Conservation (phyloP, 2,329 filamentous ascomycete genomes). For the Epichloe scottii region DNA sequence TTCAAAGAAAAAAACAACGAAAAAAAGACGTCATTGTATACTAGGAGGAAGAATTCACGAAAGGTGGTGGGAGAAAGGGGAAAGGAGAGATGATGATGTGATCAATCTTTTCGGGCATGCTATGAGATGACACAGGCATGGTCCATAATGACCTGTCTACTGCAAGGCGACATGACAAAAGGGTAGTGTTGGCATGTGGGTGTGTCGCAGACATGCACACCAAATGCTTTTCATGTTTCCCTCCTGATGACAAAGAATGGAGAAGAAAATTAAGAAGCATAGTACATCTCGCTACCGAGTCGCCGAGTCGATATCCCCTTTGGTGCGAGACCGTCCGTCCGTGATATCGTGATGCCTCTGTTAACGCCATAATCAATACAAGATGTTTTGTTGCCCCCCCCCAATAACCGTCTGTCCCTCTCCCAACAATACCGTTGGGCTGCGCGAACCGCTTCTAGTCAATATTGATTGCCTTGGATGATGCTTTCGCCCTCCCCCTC, state of each 20-base stretch:
- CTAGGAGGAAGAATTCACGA: neutral
- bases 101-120: neutral
- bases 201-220: neutral
- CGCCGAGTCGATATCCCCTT: no score
- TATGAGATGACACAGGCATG: neutral
- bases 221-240: neutral
- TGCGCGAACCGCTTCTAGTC: neutral
- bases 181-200: neutral
- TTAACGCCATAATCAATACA: no score
- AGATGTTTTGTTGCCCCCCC: no score
- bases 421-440: no score
- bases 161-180: constrained; percentile 1
- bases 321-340: no score
- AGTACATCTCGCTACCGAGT: no score
- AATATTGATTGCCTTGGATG: constrained; percentile 5
- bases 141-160: neutral
- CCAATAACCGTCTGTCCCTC: no score
- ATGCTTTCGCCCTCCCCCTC: constrained; percentile 12
- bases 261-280: no score
- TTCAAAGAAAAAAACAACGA: neutral
- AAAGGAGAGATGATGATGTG: neutral
- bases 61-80: neutral
- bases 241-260: neutral
- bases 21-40: neutral
- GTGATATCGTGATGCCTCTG: no score